Conservation (phyloP, 495 filamentous ascomycete species). For the Usnea hakonensis region DNA sequence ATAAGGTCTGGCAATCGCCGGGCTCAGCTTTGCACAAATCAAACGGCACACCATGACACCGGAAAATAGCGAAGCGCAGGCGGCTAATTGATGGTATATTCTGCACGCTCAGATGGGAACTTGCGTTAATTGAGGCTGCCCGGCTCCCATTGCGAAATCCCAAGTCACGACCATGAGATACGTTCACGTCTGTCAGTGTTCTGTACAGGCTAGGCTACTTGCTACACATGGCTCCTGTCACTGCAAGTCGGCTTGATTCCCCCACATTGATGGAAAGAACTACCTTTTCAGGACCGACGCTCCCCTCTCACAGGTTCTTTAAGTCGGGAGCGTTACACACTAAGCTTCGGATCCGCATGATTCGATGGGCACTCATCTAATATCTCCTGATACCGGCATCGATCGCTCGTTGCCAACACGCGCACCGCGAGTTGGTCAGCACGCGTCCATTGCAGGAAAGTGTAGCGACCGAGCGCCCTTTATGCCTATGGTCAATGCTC, state of each 20-base stretch:
- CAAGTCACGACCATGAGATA: neutral
- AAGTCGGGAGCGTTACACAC: constrained; percentile 14
- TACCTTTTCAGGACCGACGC: neutral
- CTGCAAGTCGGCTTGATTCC: neutral
- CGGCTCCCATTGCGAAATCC: neutral
- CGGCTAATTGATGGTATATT: constrained; percentile 18
- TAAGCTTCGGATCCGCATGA: constrained; percentile 20
- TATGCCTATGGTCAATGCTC: constrained; percentile 26
- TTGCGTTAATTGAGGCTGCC: neutral
- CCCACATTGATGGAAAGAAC: neutral
- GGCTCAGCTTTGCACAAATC: neutral
- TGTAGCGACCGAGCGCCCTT: constrained; percentile 76
- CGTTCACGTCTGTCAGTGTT: neutral
- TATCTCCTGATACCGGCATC: constrained; percentile 32
- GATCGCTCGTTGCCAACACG: constrained; percentile 65
- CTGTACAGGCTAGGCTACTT: neutral
- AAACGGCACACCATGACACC: constrained; percentile 7
- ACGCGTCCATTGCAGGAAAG: constrained; percentile 90
- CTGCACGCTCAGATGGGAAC: constrained; percentile 13
- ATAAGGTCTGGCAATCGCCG: constrained; percentile 6
- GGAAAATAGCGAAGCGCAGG: constrained; percentile 17
- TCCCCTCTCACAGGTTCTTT: neutral
- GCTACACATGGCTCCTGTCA: neutral
- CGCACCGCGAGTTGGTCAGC: constrained; percentile 82
- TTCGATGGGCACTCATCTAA: constrained; percentile 21